Evolutionary conservation across 345 rosid species (phyloP).

Genomic region (Melaleuca quinquenervia): DNA sequence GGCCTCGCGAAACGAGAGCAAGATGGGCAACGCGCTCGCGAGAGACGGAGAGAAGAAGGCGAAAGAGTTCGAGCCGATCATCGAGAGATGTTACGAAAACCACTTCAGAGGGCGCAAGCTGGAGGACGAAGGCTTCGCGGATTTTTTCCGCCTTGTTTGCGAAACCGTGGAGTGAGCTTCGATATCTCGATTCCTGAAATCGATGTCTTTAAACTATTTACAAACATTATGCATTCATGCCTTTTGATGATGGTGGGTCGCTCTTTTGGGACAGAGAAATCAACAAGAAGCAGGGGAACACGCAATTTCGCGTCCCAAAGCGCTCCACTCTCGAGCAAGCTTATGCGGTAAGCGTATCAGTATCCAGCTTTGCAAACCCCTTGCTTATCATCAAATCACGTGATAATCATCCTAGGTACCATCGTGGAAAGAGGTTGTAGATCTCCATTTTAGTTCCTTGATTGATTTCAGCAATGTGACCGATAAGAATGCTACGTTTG

Average conservation of each 20-base stretch:
- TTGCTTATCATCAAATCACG: not conserved
- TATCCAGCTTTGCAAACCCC: not conserved
- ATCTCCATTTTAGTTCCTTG: not conserved
- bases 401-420: too few species aligned
- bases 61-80: constrained; percentile 24
- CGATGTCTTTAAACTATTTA: not conserved
- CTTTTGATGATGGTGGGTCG: not conserved
- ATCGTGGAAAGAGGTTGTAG: not conserved
- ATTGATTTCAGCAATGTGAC: too few species aligned
- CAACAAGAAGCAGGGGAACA: constrained; percentile 50
- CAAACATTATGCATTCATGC: not conserved
- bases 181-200: not conserved
- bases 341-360: constrained; percentile 17
- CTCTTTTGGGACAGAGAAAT: constrained; percentile 27
- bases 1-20: not conserved
- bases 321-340: constrained; percentile 18
- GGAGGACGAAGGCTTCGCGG: constrained; percentile 8
- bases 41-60: constrained; percentile 29
- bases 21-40: constrained; percentile 5
- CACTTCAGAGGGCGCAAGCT: constrained; percentile 2
- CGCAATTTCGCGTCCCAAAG: constrained; percentile 55
- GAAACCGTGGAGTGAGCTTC: constrained; percentile 50
- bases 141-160: constrained; percentile 41
- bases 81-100: constrained; percentile 26
- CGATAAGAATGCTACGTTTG: not conserved